These are phyloP conservation scores for Millerozyma miso DNA, from an alignment of 805 yeast genomes.

Conservation along the genomic window DNA sequence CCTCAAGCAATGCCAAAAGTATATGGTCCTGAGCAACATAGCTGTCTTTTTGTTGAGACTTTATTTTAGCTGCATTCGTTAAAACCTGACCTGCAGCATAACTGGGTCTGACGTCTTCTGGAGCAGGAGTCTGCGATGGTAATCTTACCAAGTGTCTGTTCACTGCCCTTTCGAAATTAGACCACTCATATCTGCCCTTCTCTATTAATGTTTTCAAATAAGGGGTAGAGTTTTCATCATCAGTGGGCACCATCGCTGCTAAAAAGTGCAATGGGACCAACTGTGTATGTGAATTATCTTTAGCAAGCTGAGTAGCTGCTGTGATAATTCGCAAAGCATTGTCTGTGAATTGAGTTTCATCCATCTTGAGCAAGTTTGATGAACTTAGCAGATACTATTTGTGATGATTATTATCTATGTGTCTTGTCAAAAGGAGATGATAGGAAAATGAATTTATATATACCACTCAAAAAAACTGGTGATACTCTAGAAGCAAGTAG, in stretches of 20 bases:
- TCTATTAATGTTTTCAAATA: conserved; percentile 81
- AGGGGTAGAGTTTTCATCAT: conserved; percentile 39
- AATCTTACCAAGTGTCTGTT: conserved; percentile 77
- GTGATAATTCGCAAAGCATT: conserved; percentile 82
- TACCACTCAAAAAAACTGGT: background rate
- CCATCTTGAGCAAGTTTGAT: conserved; percentile 33
- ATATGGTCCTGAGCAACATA: conserved; percentile 94
- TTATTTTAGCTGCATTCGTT: conserved; percentile 69
- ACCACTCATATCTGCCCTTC: conserved; percentile 86
- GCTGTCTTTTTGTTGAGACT: conserved; percentile 83
- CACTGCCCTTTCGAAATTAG: conserved; percentile 69
- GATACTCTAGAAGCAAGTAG: background rate
- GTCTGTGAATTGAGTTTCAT: conserved; percentile 83
- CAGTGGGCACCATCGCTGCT: conserved; percentile 82
- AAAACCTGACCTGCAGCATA: conserved; percentile 74
- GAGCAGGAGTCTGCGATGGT: conserved; percentile 89
- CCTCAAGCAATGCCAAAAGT: conserved; percentile 79
- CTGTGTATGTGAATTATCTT: conserved; percentile 79
- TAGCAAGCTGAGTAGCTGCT: conserved; percentile 75
- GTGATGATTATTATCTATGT: background rate
- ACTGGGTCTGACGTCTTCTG: conserved; percentile 72
- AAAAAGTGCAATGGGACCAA: conserved; percentile 83
- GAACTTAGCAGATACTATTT: too few relatives aligned
- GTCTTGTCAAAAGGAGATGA: background rate
- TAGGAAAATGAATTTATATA: background rate